phyloP scores from a whole-genome alignment of 2,329 filamentous ascomycete species.

The Ceratocystis cacaofunesta region DNA sequence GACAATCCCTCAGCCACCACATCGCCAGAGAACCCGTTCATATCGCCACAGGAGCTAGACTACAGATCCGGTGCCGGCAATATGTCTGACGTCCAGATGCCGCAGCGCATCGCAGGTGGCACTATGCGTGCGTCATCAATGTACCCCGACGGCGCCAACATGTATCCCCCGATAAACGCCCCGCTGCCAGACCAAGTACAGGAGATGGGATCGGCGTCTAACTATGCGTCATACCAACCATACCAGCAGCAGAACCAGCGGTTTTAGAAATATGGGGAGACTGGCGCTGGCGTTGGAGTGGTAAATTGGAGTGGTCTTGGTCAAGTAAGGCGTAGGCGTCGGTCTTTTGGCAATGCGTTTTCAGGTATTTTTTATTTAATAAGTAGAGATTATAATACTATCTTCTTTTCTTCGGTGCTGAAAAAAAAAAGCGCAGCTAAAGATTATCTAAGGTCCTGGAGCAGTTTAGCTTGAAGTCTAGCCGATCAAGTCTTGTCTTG shows the following conservation, averaged over 20 bases:
- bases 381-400: background rate
- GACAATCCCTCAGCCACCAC: background rate
- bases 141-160: background rate
- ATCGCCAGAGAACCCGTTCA: background rate
- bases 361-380: background rate
- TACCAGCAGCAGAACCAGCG: background rate
- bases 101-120: background rate
- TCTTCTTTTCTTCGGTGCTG: background rate
- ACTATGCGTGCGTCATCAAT: background rate
- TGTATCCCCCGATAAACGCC: background rate
- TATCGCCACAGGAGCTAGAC: background rate
- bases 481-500: too few relatives aligned
- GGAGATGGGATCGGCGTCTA: background rate
- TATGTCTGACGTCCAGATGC: background rate
- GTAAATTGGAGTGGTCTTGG: background rate
- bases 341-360: background rate
- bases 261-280: background rate
- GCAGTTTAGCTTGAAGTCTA: too few relatives aligned
- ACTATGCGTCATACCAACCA: background rate
- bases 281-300: background rate
- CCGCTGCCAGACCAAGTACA: background rate
- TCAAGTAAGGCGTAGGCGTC: background rate
- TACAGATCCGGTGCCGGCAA: background rate
- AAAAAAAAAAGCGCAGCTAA: too few relatives aligned
- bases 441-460: background rate